phyloP scores from a whole-genome alignment of 2,329 filamentous ascomycete species.

The Camillea tinctor region DNA sequence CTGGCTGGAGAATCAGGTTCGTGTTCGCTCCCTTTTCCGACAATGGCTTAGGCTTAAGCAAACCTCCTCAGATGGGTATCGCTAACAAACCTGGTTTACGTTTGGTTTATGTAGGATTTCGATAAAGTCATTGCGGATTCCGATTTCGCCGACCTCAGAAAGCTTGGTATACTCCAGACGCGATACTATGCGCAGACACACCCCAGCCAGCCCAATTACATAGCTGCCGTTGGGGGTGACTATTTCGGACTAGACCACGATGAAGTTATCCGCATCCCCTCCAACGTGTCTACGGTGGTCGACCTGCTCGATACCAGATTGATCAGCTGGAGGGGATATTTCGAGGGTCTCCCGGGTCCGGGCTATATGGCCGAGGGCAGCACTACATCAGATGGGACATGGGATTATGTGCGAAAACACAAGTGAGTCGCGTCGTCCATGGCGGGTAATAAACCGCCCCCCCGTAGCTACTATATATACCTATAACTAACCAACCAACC shows the following conservation, averaged over 20 bases:
- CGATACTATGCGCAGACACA: constrained; percentile 47
- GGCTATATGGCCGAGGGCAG: constrained; percentile 46
- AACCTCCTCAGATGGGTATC: no score
- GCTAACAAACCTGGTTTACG: constrained; percentile 5
- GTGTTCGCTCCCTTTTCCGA: constrained; percentile 4
- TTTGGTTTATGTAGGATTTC: constrained; percentile 41
- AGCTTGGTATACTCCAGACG: constrained; percentile 44
- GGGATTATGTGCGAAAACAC: constrained; percentile 42
- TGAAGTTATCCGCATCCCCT: constrained; percentile 40
- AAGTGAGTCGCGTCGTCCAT: constrained; percentile 28
- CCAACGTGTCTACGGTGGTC: constrained; percentile 46
- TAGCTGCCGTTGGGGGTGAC: constrained; percentile 46
- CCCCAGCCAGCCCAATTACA: constrained; percentile 46
- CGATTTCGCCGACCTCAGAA: constrained; percentile 40
- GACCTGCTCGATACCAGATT: constrained; percentile 42
- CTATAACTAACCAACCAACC: background rate
- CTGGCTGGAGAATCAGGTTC: constrained; percentile 45
- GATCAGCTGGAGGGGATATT: constrained; percentile 46
- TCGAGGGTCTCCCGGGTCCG: constrained; percentile 45
- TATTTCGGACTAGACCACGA: constrained; percentile 50
- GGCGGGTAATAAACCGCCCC: no score
- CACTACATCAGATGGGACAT: constrained; percentile 26
- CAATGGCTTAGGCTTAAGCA: no score
- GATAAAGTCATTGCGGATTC: constrained; percentile 39
- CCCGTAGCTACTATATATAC: no score